Evolutionary conservation across 805 yeast genomes (phyloP).

Genomic region (Saturnispora ahearnii): DNA sequence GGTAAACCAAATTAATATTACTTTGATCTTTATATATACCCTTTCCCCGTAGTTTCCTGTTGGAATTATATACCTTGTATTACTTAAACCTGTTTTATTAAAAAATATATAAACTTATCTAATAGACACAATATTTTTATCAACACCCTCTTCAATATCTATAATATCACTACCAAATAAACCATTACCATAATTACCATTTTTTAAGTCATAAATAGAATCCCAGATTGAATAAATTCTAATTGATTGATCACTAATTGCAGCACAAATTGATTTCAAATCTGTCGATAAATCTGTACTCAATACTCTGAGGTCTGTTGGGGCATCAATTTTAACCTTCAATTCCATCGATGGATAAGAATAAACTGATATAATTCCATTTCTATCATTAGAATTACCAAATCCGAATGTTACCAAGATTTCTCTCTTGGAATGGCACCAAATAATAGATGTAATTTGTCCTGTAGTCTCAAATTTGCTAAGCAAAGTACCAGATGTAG

Average conservation of each 20-base stretch:
- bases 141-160: slow-evolving; percentile 50
- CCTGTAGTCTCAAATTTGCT: slow-evolving; percentile 48
- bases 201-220: slow-evolving; percentile 29
- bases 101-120: slow-evolving; percentile 13
- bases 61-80: neutral
- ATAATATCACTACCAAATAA: slow-evolving; percentile 48
- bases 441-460: slow-evolving; percentile 70
- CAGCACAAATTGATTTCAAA: slow-evolving; percentile 53
- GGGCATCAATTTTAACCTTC: slow-evolving; percentile 40
- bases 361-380: slow-evolving; percentile 49
- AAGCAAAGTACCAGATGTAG: slow-evolving; percentile 64
- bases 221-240: slow-evolving; percentile 71
- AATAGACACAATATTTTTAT: slow-evolving; percentile 19
- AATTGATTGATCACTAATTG: slow-evolving; percentile 71
- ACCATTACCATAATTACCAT: slow-evolving; percentile 29
- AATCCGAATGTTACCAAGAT: slow-evolving; percentile 78
- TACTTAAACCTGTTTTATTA: neutral
- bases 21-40: neutral
- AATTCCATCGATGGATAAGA: slow-evolving; percentile 56
- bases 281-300: slow-evolving; percentile 64
- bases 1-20: slow-evolving; percentile 66
- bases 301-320: slow-evolving; percentile 47
- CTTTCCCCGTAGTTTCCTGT: neutral
- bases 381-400: slow-evolving; percentile 40
- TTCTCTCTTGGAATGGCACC: slow-evolving; percentile 62